A percentile compares a stretch with the other conserved stretches of the same genome.
These are phyloP conservation scores for Candida pseudoviswanathii DNA, from an alignment of 1,139 yeast species.

Conservation along the genomic window DNA sequence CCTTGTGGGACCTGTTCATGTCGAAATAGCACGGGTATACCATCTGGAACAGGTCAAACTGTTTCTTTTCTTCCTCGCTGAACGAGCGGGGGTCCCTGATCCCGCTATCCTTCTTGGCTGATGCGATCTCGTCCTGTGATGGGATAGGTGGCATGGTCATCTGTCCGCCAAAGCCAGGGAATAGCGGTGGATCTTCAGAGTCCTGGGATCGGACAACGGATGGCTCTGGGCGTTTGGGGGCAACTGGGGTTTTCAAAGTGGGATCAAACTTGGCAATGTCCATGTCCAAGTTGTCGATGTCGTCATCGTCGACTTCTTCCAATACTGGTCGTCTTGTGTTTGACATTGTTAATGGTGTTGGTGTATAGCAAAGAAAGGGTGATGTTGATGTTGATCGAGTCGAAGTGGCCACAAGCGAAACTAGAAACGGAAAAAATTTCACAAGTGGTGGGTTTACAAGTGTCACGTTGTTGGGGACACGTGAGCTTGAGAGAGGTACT, in stretches of 20 bases:
- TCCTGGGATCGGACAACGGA: constrained; percentile 67
- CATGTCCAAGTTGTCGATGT: constrained; percentile 89
- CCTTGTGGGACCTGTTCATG: constrained; percentile 65
- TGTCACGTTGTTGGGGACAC: too few species aligned
- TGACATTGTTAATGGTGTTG: constrained; percentile 30
- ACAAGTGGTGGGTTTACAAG: background rate
- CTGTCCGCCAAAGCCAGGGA: constrained; percentile 31
- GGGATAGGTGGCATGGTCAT: constrained; percentile 17
- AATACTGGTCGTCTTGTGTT: constrained; percentile 60
- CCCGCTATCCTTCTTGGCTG: constrained; percentile 18
- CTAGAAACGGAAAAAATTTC: background rate
- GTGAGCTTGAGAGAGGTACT: too few species aligned
- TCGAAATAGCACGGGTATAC: constrained; percentile 94
- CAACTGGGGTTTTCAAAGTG: constrained; percentile 62
- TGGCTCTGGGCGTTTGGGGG: constrained; percentile 64
- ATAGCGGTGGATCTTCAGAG: constrained; percentile 26
- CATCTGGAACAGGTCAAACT: constrained; percentile 68
- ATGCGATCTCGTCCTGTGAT: constrained; percentile 10
- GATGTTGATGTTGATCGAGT: background rate
- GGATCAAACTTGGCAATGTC: constrained; percentile 93
- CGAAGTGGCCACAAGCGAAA: background rate
- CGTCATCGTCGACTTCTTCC: constrained; percentile 87
- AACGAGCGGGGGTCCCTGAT: constrained; percentile 42
- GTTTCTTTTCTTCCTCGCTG: constrained; percentile 55
- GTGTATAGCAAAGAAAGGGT: background rate